Evolutionary conservation across 768 basidiomycete genomes (phyloP).

Genomic region (Guyanaporus albipodus): DNA sequence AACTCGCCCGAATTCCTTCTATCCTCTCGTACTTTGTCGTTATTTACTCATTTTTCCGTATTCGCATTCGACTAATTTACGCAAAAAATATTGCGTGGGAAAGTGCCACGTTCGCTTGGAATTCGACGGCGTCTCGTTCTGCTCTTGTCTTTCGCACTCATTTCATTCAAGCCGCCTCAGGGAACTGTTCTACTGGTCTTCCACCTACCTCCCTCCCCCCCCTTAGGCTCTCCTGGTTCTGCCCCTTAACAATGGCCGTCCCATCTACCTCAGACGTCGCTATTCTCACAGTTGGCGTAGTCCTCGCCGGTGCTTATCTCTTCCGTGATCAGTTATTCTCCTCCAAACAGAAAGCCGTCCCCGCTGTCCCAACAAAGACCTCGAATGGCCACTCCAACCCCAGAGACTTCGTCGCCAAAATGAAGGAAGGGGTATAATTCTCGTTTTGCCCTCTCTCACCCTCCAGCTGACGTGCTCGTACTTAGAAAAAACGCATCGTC

Average conservation of each 20-base stretch:
- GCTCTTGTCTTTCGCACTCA: conserved; percentile 15
- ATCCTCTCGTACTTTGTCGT: too few species aligned
- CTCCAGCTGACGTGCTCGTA: conserved; percentile 2
- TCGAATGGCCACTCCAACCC: conserved; percentile 78
- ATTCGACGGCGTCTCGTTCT: background rate
- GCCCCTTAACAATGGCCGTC: conserved; percentile 49
- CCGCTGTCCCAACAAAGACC: conserved; percentile 40
- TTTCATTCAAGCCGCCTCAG: conserved; percentile 1
- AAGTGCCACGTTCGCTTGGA: conserved; percentile 37
- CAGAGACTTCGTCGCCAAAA: conserved; percentile 91
- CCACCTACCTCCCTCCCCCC: background rate
- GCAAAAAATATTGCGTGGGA: conserved; percentile 33
- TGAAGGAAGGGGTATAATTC: conserved; percentile 82
- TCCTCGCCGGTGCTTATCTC: conserved; percentile 74
- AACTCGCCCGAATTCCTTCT: too few species aligned
- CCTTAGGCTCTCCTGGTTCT: background rate
- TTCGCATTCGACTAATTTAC: conserved; percentile 25
- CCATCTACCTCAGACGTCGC: conserved; percentile 67
- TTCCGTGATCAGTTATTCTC: conserved; percentile 80
- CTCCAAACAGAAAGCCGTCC: conserved; percentile 56
- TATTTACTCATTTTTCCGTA: too few species aligned
- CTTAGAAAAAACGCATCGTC: conserved; percentile 90
- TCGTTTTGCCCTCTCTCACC: conserved; percentile 1
- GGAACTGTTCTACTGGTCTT: background rate
- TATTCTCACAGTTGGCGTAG: conserved; percentile 69